phyloP scores from a whole-genome alignment of 192 early-diverging fungal species.

The Obelidium mucronatum region DNA sequence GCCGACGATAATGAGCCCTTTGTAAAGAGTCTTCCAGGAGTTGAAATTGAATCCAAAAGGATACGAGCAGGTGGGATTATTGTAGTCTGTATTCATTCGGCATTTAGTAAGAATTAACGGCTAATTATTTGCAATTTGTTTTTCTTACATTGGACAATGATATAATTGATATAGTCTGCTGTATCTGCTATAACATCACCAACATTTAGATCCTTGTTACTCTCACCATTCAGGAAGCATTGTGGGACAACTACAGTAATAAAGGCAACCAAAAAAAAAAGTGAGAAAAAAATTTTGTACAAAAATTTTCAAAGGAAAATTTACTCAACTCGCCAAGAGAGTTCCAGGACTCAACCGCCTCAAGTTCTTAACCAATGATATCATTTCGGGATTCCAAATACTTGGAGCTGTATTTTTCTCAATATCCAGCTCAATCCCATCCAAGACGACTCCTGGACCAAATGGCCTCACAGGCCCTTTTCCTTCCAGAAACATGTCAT shows the following conservation, averaged over 20 bases:
- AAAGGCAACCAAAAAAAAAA: too few species aligned
- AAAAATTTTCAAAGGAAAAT: neutral
- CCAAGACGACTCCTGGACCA: constrained; percentile 10
- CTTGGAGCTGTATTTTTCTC: constrained; percentile 6
- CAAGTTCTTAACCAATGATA: neutral
- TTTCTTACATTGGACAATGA: constrained; percentile 16
- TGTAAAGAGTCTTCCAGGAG: constrained; percentile 9
- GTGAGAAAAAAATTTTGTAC: neutral
- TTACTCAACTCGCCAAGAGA: too few species aligned
- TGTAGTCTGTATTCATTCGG: too few species aligned
- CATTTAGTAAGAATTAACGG: neutral
- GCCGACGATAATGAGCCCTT: neutral
- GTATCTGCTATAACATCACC: neutral
- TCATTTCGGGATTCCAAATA: neutral
- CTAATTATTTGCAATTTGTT: neutral
- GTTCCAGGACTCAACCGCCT: neutral
- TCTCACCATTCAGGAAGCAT: constrained; percentile 3
- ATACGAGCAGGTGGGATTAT: constrained; percentile 23
- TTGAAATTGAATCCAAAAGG: constrained; percentile 24
- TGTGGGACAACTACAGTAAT: constrained; percentile 11
- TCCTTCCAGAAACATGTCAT: constrained; percentile 12
- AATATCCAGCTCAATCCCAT: constrained; percentile 22
- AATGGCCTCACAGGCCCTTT: constrained; percentile 8
- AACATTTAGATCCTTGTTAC: neutral
- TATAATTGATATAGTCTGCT: neutral